Evolutionary conservation across 345 rosid genomes (phyloP), one percentile per base, ranked within the genome.

Genomic region (Streptanthus diversifolius): DNA sequence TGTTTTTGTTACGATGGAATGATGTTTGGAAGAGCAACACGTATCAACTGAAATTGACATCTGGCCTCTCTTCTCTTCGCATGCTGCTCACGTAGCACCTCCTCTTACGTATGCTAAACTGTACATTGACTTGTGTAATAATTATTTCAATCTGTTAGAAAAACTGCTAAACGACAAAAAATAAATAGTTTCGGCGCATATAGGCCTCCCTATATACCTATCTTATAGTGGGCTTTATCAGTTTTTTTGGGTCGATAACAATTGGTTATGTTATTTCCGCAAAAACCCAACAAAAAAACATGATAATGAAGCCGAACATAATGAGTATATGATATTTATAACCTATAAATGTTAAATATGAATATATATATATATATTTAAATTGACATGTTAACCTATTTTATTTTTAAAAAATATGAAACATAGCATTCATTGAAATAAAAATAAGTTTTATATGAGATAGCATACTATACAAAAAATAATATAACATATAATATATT

Each of bases 11-110:
- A 13, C 13, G 55, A 44, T 62, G 52, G 51, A 68, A 3, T 3
- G 56, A 24, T 33, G 15, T 44, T 63, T 73, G 24, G n/a, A 0
- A 62, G 21, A 9, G 44, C 21, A 37, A 25, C 79, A 69, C 79
- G 74, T 75, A 62, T 68, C 58, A 69, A 25, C 45, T 25, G 27
- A 40, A 53, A 44, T 69, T 69, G 79, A 68, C 79, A 75, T 45
- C 79, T 75, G 79, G 65, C 74, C 65, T 52, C 65, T 62, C 65
- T 18, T 68, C 52, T 69, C 65, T 52, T 54, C 79, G 74, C 74
- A 68, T 75, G 79, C 59, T 53, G 74, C 74, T 68, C 70, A 75
- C 79, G 79, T 75, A 54, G 74, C 74, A 69, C 51, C 49, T 44
- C 55, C 53, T 58, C 54, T 73, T 48, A 37, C 49, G 71, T 64